phyloP scores from a whole-genome alignment of 495 filamentous ascomycete species.

The Aspergillus cristatus region DNA sequence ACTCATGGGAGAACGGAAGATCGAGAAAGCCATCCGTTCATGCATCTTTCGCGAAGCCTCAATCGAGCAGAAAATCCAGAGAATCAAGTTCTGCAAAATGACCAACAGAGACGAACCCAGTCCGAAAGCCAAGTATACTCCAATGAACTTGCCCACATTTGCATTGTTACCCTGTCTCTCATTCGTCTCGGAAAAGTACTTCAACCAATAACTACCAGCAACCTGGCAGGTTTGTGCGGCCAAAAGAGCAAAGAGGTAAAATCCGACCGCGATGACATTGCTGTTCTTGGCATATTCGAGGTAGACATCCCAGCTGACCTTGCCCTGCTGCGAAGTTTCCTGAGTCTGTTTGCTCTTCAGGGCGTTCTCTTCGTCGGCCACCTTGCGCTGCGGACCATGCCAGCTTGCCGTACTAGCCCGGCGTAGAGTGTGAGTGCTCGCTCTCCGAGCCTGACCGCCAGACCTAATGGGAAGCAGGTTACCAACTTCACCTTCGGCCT shows the following conservation, averaged over 20 bases:
- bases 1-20: conserved; percentile 96
- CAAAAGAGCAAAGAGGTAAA: conserved; percentile 73
- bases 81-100: conserved; percentile 84
- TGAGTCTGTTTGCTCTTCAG: conserved; percentile 75
- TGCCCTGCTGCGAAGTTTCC: conserved; percentile 84
- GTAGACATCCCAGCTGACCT: conserved; percentile 94
- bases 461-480: conserved; percentile 63
- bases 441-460: conserved; percentile 43
- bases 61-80: conserved; percentile 99
- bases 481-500: conserved; percentile 57
- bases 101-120: conserved; percentile 79
- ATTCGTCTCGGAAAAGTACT: conserved; percentile 81
- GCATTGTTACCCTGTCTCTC: conserved; percentile 56
- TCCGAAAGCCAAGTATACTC: conserved; percentile 89
- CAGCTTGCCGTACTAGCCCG: conserved; percentile 90
- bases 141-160: conserved; percentile 79
- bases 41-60: conserved; percentile 96
- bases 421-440: conserved; percentile 68
- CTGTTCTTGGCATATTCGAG: conserved; percentile 86
- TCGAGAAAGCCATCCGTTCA: conserved; percentile 95
- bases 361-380: conserved; percentile 72
- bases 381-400: conserved; percentile 70
- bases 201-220: conserved; percentile 82
- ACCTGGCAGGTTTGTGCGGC: conserved; percentile 75
- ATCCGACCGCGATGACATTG: conserved; percentile 70